A percentile compares a stretch with the other conserved stretches of the same genome.
phyloP scores from a whole-genome alignment of 2,329 filamentous ascomycete species.

The Byssoonygena ceratinophila region DNA sequence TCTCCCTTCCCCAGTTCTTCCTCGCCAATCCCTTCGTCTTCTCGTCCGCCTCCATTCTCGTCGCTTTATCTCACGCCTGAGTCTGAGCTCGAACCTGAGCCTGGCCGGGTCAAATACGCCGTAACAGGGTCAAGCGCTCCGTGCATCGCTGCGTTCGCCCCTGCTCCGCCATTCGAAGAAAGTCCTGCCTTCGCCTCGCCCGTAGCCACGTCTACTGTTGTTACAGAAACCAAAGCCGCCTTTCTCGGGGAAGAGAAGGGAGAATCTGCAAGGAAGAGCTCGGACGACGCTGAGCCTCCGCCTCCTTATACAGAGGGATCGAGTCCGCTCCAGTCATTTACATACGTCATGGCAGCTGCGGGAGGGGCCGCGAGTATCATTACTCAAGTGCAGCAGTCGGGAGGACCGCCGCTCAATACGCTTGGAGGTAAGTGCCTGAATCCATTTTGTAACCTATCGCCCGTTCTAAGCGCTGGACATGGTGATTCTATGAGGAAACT shows the following conservation, averaged over 20 bases:
- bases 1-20: conserved; percentile 29
- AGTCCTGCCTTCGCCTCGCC: conserved; percentile 36
- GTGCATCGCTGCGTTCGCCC: conserved; percentile 41
- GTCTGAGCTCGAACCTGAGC: conserved; percentile 30
- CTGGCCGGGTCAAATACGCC: conserved; percentile 29
- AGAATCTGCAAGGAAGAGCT: conserved; percentile 58
- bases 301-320: conserved; percentile 82
- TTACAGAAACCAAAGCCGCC: conserved; percentile 71
- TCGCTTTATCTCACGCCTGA: conserved; percentile 49
- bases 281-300: conserved; percentile 79
- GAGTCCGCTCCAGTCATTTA: conserved; percentile 83
- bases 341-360: conserved; percentile 95
- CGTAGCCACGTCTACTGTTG: conserved; percentile 39
- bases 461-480: not conserved
- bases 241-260: conserved; percentile 74
- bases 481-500: not conserved
- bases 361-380: conserved; percentile 97
- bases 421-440: conserved; percentile 58
- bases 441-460: not conserved
- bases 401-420: conserved; percentile 72
- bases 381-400: conserved; percentile 94
- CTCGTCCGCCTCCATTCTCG: conserved; percentile 52
- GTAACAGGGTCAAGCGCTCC: conserved; percentile 41
- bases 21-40: conserved; percentile 39
- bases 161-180: conserved; percentile 43